Base-by-base conservation (phyloP, 345 rosid genomes). In the Eucalyptus pumila region DNA sequence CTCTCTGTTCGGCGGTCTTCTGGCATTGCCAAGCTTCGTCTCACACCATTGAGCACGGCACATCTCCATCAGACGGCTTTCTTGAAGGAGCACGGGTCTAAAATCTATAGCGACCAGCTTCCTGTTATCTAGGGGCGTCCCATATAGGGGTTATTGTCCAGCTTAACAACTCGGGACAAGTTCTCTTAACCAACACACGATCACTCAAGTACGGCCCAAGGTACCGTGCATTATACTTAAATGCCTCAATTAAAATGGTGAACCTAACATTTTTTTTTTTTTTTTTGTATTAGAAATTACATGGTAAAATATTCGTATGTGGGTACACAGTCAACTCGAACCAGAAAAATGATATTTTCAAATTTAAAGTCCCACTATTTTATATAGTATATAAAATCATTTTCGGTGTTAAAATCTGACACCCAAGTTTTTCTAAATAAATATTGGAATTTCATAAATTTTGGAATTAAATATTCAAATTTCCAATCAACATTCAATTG, bases 41-140 rank as follows among this genome's bases (percentile, higher is more conserved):
- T 49, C 17, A 49, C 51, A 49, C 6, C 15, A 0, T 48, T 48
- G 15, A 48, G 15, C 51, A 49, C 0, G 17, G 0, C 1, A 14
- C 0, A 3, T 49, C 51, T 49, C 51, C 17, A 49, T 49, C 17
- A 49, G 0, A 14, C 0, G 7, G 0, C 51, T 49, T 49, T 49
- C 51, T 0, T 1, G 0, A 49, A 49, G 51, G 51, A 14, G 7
- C 51, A 49, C 51, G 0, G 7, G 7, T 49, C 17, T 49, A 49
- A 17, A 49, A 49, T 49, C 1, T 49, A 49, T 0, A 14, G 0
- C 3, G 1, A 49, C 17, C 0, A 0, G 0, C 3, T 49, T 49
- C 0, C 0, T 3, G 17, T 49, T 49, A 3, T 49, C 3, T 49
- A 49, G 7, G 7, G 7, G 17, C 51, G 0, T 49, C 51, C 51